Evolutionary conservation across 140 eudicot genomes (phyloP).

Genomic region (Anethum foeniculum): DNA sequence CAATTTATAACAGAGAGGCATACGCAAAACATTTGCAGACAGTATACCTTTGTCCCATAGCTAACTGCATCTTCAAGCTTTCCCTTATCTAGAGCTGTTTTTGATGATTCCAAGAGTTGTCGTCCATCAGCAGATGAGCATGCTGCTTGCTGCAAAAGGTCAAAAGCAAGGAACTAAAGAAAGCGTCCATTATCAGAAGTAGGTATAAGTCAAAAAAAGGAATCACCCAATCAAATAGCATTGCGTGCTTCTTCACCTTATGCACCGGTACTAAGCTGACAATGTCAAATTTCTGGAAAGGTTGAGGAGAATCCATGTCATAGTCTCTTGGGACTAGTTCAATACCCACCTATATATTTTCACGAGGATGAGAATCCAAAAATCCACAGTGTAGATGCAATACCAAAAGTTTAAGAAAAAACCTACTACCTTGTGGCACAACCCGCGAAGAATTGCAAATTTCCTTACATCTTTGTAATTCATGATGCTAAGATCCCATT

Average conservation of each 20-base stretch:
- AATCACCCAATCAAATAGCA: conserved; percentile 14
- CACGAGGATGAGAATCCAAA: not conserved
- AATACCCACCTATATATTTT: conserved; percentile 60
- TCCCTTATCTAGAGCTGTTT: conserved; percentile 97
- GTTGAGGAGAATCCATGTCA: conserved; percentile 82
- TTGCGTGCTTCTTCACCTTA: conserved; percentile 50
- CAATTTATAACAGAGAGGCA: not conserved
- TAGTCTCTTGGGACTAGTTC: conserved; percentile 95
- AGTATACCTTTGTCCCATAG: conserved; percentile 92
- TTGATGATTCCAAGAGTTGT: conserved; percentile 95
- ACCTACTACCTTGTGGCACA: conserved; percentile 83
- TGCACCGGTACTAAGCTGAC: conserved; percentile 94
- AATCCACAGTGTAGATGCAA: not conserved
- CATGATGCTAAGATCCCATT: conserved; percentile 73
- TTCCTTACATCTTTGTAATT: conserved; percentile 83
- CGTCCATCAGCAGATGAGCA: conserved; percentile 99
- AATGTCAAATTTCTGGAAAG: conserved; percentile 69
- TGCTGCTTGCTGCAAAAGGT: conserved; percentile 85
- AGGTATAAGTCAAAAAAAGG: not conserved
- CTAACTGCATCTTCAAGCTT: conserved; percentile 98
- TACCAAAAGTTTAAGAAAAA: not conserved
- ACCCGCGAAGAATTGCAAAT: conserved; percentile 87
- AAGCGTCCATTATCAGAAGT: conserved; percentile 7
- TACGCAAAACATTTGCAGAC: not conserved
- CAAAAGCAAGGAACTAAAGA: conserved; percentile 11